These are phyloP conservation scores for Saxophila tyrrhenica DNA, from an alignment of 495 filamentous ascomycete species.

Conservation along the genomic window DNA sequence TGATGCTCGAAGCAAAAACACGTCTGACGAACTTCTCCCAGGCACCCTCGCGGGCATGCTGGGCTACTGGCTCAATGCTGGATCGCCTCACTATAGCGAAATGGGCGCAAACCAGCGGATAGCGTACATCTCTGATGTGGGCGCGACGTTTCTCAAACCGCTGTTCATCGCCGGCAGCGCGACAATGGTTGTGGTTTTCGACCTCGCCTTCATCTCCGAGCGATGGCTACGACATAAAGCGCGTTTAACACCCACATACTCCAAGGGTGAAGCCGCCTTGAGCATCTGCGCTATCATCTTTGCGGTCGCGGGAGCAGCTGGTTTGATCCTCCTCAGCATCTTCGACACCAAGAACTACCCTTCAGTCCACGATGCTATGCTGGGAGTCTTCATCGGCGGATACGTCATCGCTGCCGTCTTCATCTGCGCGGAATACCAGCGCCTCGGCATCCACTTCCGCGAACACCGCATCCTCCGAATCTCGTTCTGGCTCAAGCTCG, in stretches of 20 bases:
- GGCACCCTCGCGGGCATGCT: constrained; percentile 61
- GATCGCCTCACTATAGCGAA: constrained; percentile 49
- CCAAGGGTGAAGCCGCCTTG: constrained; percentile 54
- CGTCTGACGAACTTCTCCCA: constrained; percentile 14
- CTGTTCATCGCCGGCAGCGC: constrained; percentile 74
- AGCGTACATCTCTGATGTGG: constrained; percentile 57
- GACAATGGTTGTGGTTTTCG: constrained; percentile 72
- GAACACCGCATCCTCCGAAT: constrained; percentile 58
- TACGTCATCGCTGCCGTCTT: constrained; percentile 72
- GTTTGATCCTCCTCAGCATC: constrained; percentile 68
- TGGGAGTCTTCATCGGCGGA: constrained; percentile 73
- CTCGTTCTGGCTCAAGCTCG: constrained; percentile 72
- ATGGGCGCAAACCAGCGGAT: constrained; percentile 58
- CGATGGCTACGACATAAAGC: constrained; percentile 70
- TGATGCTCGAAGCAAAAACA: neutral
- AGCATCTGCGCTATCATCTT: constrained; percentile 58
- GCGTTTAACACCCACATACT: constrained; percentile 59
- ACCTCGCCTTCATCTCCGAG: constrained; percentile 70
- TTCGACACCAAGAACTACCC: constrained; percentile 68
- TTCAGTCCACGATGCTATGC: constrained; percentile 59
- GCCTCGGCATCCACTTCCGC: constrained; percentile 65
- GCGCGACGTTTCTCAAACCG: constrained; percentile 62
- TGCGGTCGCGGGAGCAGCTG: constrained; percentile 62
- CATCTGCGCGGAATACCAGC: constrained; percentile 79
- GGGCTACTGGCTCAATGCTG: constrained; percentile 53